Percentiles rank a stretch among this genome's conserved stretches.
These are phyloP conservation scores for Fraxinus paxiana DNA, from an alignment of 305 asterid genomes.

Conservation along the genomic window DNA sequence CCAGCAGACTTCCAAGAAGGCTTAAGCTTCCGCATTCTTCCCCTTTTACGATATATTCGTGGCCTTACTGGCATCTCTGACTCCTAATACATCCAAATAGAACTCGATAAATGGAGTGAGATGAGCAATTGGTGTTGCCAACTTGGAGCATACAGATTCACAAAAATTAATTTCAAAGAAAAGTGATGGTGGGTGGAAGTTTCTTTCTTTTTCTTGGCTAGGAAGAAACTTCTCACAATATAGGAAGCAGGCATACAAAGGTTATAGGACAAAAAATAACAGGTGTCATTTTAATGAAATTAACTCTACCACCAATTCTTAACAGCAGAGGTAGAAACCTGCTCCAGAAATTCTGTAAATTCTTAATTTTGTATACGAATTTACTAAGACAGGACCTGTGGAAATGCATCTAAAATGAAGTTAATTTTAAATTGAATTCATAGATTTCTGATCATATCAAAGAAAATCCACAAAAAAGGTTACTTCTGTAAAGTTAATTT, in stretches of 20 bases:
- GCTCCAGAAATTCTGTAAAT: background rate
- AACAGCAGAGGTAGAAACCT: background rate
- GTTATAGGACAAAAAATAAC: background rate
- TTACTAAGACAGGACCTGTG: background rate
- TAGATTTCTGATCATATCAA: background rate
- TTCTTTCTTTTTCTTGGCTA: background rate
- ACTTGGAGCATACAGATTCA: background rate
- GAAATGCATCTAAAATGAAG: background rate
- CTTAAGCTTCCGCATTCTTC: conserved; percentile 80
- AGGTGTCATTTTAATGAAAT: background rate
- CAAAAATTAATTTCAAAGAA: background rate
- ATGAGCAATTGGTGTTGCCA: background rate
- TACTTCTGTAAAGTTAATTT: background rate
- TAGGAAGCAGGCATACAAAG: background rate
- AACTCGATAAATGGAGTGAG: conserved; percentile 10
- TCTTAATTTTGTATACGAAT: background rate
- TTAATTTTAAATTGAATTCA: background rate
- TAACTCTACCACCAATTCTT: background rate
- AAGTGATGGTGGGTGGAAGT: background rate
- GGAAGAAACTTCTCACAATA: background rate
- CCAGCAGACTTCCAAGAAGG: conserved; percentile 96
- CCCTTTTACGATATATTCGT: conserved; percentile 83
- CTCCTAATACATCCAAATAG: conserved; percentile 37
- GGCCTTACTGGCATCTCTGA: conserved; percentile 58
- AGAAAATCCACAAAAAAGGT: background rate